These are phyloP conservation scores for Hypomyces perniciosus DNA, from an alignment of 2,329 filamentous ascomycete species.

Conservation along the genomic window DNA sequence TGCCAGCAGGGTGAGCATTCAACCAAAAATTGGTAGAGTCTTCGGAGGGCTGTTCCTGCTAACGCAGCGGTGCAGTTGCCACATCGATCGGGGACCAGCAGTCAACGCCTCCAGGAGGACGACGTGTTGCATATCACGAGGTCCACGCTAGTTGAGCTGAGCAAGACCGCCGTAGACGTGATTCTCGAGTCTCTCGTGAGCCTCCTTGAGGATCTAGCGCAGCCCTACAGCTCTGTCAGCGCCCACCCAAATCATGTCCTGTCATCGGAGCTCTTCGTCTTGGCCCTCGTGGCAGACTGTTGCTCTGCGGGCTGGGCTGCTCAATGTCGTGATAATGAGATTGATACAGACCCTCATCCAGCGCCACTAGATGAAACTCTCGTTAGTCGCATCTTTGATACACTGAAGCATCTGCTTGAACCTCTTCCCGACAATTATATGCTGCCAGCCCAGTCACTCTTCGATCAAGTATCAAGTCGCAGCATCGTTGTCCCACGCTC, in stretches of 20 bases:
- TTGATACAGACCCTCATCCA: conserved; percentile 21
- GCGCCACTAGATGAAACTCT: conserved; percentile 44
- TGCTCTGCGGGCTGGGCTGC: conserved; percentile 55
- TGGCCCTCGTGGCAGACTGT: conserved; percentile 59
- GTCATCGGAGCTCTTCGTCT: conserved; percentile 58
- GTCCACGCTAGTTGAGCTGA: conserved; percentile 55
- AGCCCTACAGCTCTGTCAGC: conserved; percentile 45
- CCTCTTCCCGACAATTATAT: conserved; percentile 53
- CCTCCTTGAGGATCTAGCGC: conserved; percentile 53
- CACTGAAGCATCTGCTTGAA: conserved; percentile 50
- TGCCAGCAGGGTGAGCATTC: conserved; percentile 40
- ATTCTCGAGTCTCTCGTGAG: conserved; percentile 53
- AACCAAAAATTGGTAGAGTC: neutral
- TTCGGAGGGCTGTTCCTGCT: neutral
- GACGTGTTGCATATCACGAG: conserved; percentile 56
- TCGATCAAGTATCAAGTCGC: conserved; percentile 44
- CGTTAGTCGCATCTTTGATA: conserved; percentile 49
- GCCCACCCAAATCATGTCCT: conserved; percentile 55
- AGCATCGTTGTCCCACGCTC: conserved; percentile 30
- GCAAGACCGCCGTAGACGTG: conserved; percentile 44
- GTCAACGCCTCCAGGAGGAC: conserved; percentile 53
- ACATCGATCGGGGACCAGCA: conserved; percentile 54
- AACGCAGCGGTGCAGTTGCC: conserved; percentile 49
- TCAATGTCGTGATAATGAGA: conserved; percentile 26
- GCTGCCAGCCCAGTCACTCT: conserved; percentile 50